phyloP scores from a whole-genome alignment of 2,329 filamentous ascomycete species.

The Lecanoromycetidae sp. region DNA sequence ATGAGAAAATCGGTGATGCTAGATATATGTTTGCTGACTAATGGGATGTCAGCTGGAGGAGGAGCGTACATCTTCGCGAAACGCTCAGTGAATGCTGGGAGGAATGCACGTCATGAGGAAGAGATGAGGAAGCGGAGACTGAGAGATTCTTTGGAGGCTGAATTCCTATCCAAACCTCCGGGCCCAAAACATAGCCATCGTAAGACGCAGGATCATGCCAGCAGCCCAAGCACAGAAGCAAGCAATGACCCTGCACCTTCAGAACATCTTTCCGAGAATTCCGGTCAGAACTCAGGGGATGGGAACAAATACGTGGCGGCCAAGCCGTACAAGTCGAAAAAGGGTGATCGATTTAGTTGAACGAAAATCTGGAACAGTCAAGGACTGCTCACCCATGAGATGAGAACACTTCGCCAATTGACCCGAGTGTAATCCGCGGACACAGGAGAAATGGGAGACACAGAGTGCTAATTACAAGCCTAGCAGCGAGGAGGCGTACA shows the following conservation, averaged over 20 bases:
- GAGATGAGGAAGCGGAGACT: slow-evolving; percentile 45
- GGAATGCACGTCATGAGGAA: slow-evolving; percentile 57
- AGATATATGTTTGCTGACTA: slow-evolving; percentile 15
- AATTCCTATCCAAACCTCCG: slow-evolving; percentile 21
- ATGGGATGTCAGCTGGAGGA: slow-evolving; percentile 55
- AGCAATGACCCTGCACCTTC: slow-evolving; percentile 74
- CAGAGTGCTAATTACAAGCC: too few relatives aligned
- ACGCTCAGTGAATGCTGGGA: slow-evolving; percentile 82
- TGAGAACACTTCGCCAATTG: too few relatives aligned
- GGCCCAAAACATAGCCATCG: slow-evolving; percentile 7
- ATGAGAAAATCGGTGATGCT: slow-evolving; percentile 26
- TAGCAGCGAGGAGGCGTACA: too few relatives aligned
- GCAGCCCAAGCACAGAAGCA: slow-evolving; percentile 60
- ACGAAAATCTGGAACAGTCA: not conserved
- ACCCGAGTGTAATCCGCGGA: too few relatives aligned
- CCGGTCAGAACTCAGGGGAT: slow-evolving; percentile 43
- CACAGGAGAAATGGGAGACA: too few relatives aligned
- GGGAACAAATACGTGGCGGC: slow-evolving; percentile 85
- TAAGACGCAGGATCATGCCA: slow-evolving; percentile 40
- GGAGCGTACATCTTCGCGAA: slow-evolving; percentile 96
- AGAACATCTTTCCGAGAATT: slow-evolving; percentile 58
- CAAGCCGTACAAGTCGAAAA: slow-evolving; percentile 61
- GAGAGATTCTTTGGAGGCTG: slow-evolving; percentile 23
- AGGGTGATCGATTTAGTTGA: slow-evolving; percentile 73
- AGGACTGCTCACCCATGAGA: not conserved